phyloP scores from a whole-genome alignment of 441 rosid genomes.

The Croton laevigatus region DNA sequence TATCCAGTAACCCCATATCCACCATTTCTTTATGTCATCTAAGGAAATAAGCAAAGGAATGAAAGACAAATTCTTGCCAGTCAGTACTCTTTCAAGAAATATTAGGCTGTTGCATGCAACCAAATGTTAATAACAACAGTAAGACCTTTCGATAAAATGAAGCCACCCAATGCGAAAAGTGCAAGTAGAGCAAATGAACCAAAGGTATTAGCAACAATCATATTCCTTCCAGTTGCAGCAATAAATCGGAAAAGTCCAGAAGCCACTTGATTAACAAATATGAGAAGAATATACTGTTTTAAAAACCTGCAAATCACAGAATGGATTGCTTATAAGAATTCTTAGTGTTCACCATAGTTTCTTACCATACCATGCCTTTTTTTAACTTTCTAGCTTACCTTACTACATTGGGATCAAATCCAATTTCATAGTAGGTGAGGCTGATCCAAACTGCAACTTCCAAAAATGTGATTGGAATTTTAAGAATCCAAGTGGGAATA shows the following conservation, averaged over 20 bases:
- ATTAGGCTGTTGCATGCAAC: not conserved
- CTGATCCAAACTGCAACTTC: constrained; percentile 67
- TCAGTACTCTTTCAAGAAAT: not conserved
- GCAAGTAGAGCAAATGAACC: constrained; percentile 45
- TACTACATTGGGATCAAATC: constrained; percentile 62
- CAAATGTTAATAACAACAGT: not conserved
- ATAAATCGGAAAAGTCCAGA: constrained; percentile 51
- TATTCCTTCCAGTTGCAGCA: constrained; percentile 47
- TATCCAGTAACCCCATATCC: constrained; percentile 76
- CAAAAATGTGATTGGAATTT: constrained; percentile 2
- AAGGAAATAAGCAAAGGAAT: not conserved
- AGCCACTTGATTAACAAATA: constrained; percentile 50
- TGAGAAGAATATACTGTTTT: constrained; percentile 42
- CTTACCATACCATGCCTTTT: not conserved
- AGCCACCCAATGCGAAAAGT: constrained; percentile 47
- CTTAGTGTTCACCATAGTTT: not conserved
- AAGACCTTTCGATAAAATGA: constrained; percentile 41
- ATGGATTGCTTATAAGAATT: not conserved
- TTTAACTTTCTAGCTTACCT: constrained; percentile 38
- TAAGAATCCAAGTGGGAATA: constrained; percentile 1
- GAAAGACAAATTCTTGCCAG: not conserved
- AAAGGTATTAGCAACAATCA: constrained; percentile 49
- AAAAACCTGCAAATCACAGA: constrained; percentile 36
- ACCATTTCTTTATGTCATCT: constrained; percentile 67
- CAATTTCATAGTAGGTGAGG: constrained; percentile 70